These are phyloP conservation scores for Raddia distichophylla DNA, from an alignment of 176 grass and related monocot species.

Conservation along the genomic window DNA sequence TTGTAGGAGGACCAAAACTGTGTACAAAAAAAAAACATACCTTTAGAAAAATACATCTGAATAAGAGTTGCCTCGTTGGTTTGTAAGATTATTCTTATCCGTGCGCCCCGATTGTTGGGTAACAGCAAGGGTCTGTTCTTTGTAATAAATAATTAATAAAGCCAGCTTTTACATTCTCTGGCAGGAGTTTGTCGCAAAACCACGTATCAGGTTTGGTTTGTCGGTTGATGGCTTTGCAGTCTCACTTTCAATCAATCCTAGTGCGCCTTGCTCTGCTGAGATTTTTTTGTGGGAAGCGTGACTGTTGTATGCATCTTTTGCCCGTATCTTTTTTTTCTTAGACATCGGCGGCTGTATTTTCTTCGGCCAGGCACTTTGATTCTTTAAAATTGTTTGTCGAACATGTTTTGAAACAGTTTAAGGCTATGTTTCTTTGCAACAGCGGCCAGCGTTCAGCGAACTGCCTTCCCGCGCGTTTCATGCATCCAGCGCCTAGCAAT, in stretches of 20 bases:
- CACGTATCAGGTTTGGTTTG: neutral
- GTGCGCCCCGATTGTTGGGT: slow-evolving; percentile 1
- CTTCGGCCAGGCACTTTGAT: too few relatives aligned
- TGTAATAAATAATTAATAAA: slow-evolving; percentile 41
- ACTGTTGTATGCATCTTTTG: neutral
- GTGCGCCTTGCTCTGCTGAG: neutral
- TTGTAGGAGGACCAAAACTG: slow-evolving; percentile 43
- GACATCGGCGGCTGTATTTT: too few relatives aligned
- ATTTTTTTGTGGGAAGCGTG: neutral
- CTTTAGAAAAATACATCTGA: slow-evolving; percentile 49
- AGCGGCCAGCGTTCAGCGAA: too few relatives aligned
- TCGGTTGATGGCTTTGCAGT: neutral
- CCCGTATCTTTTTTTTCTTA: too few relatives aligned
- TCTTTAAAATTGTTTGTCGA: too few relatives aligned
- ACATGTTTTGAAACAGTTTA: too few relatives aligned
- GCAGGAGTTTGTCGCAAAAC: slow-evolving; percentile 22
- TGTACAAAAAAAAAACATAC: slow-evolving; percentile 58
- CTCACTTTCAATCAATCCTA: neutral
- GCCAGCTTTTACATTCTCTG: slow-evolving; percentile 31
- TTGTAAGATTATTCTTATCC: slow-evolving; percentile 14
- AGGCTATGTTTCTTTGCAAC: too few relatives aligned
- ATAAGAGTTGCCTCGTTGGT: slow-evolving; percentile 49
- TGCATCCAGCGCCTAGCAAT: too few relatives aligned
- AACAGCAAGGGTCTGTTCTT: slow-evolving; percentile 18
- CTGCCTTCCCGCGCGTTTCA: too few relatives aligned